A percentile compares a stretch with the other conserved stretches of the same genome.
Conservation (phyloP, 331 rosid species). For the Prunus yedoensis region DNA sequence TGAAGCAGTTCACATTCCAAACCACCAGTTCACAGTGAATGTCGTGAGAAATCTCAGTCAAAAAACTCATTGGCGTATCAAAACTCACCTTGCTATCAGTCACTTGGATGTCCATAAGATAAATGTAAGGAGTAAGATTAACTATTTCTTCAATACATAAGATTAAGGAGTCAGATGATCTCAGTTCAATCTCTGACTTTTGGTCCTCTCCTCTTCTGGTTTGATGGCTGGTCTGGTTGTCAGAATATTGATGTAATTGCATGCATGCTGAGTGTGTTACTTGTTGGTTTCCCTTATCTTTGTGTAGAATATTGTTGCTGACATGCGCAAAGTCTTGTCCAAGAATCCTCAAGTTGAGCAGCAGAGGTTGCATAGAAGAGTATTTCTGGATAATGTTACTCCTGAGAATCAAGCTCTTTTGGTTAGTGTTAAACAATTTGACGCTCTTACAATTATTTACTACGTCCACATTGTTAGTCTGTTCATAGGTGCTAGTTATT, state of each 20-base stretch:
- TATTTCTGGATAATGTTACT: conserved; percentile 76
- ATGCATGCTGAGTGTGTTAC: neutral
- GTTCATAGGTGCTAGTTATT: conserved; percentile 10
- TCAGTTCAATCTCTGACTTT: neutral
- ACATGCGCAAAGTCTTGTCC: conserved; percentile 94
- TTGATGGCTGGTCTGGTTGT: too few relatives aligned
- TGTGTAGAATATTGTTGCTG: conserved; percentile 85
- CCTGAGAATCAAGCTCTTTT: conserved; percentile 86
- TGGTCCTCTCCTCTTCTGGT: too few relatives aligned
- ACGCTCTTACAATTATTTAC: conserved; percentile 4
- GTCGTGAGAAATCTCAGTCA: conserved; percentile 86
- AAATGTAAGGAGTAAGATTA: conserved; percentile 49
- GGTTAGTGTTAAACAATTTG: conserved; percentile 57
- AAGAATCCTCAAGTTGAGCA: conserved; percentile 97
- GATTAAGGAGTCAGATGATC: conserved; percentile 48
- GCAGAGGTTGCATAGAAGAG: conserved; percentile 93
- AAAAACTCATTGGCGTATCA: conserved; percentile 95
- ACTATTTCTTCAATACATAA: conserved; percentile 33
- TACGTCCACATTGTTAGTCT: neutral
- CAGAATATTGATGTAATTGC: too few relatives aligned
- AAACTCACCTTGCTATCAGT: conserved; percentile 87
- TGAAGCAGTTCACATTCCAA: conserved; percentile 96
- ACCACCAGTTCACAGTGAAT: conserved; percentile 87
- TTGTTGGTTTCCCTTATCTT: conserved; percentile 22
- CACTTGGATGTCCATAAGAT: conserved; percentile 89